These are phyloP conservation scores for Penicillium robsamsonii DNA, from an alignment of 495 filamentous ascomycete species.

Conservation along the genomic window DNA sequence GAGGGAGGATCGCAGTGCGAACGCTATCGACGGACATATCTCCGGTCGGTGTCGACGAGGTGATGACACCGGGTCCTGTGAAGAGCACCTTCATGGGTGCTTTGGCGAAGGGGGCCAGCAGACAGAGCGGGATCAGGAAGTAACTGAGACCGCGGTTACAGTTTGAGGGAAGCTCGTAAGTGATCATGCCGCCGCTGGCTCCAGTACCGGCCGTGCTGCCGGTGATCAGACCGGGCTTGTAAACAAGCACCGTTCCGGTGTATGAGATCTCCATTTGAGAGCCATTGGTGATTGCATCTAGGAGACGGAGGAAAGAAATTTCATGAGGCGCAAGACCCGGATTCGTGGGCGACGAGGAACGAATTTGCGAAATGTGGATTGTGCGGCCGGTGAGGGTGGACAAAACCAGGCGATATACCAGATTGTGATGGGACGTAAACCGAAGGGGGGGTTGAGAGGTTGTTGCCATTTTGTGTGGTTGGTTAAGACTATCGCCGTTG, in stretches of 20 bases:
- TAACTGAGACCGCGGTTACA: slow-evolving; percentile 84
- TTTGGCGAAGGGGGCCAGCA: slow-evolving; percentile 93
- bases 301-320: slow-evolving; percentile 90
- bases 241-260: slow-evolving; percentile 87
- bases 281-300: slow-evolving; percentile 95
- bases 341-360: slow-evolving; percentile 73
- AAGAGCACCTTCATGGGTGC: slow-evolving; percentile 82
- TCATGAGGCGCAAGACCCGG: slow-evolving; percentile 90
- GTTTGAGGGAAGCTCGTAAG: slow-evolving; percentile 70
- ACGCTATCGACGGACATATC: slow-evolving; percentile 91
- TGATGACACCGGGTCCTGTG: slow-evolving; percentile 90
- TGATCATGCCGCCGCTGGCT: slow-evolving; percentile 67
- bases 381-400: slow-evolving; percentile 87
- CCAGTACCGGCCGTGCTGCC: slow-evolving; percentile 68
- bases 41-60: slow-evolving; percentile 71
- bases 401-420: slow-evolving; percentile 82
- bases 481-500: slow-evolving; percentile 11
- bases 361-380: slow-evolving; percentile 90
- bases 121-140: slow-evolving; percentile 83
- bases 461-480: slow-evolving; percentile 39
- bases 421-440: slow-evolving; percentile 79
- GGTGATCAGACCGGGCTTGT: slow-evolving; percentile 87
- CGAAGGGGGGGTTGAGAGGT: slow-evolving; percentile 53
- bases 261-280: slow-evolving; percentile 90
- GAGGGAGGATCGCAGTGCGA: slow-evolving; percentile 85